Base-by-base conservation (phyloP, 129 eudicot species). In the Flaveria brownii region DNA sequence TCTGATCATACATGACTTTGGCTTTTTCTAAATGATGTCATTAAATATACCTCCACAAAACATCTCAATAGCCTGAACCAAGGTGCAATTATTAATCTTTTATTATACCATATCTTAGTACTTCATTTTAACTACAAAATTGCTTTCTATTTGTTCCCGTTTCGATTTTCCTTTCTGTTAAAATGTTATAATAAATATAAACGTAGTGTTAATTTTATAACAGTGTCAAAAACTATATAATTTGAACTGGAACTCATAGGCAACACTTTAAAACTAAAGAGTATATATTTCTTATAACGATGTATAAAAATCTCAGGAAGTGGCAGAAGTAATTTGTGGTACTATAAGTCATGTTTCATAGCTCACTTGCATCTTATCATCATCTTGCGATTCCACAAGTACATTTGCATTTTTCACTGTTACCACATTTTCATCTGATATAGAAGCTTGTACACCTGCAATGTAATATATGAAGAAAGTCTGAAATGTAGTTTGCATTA, bases 281-380 rank as follows among this genome's bases (percentile, higher is more conserved):
- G 5, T 6, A 14, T 62, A 51, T 49, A 36, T 77, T 67, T 77
- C 39, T 56, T 55, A 56, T 69, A 42, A 69, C 12, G 28, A 78
- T 9, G 72, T 41, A 11, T 10, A 77, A 70, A 78, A 78, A 49
- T 71, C 17, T n/a, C 77, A 61, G 55, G 36, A 47, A 30, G 33
- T 13, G 30, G 77, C 60, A 71, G 42, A 60, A 62, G 43, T 16
- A 79, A 79, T 61, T 26, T 43, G 75, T 47, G 26, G 50, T 71
- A 20, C 22, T 20, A 63, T 50, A 72, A 76, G 68, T 62, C 76
- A 80, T 62, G 70, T 77, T 73, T 70, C 76, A 41, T 70, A 73
- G 63, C 97, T 89, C 80, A 92, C 98, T 83, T 93, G 91, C 82
- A 90, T 81, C 84, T 79, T 85, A 23, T 80, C 87, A 69, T 85